Percentiles rank a stretch among this genome's conserved stretches.
Evolutionary conservation across 208 protist species (phyloP).

Genomic region (Leishmania amazonensis): DNA sequence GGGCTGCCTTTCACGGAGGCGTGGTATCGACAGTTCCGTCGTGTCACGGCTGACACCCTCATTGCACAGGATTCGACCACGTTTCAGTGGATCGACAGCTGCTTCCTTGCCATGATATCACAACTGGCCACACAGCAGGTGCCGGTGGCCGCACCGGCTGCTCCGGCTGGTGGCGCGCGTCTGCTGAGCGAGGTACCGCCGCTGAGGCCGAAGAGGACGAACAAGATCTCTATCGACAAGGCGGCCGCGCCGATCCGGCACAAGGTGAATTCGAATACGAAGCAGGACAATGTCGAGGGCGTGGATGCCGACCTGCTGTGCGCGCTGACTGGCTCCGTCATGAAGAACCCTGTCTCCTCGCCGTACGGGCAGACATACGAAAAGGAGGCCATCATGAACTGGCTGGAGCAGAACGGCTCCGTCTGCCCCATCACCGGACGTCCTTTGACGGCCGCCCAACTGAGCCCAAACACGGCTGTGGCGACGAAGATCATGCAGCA

Average conservation of each 20-base stretch:
- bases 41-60: constrained; percentile 66
- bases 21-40: constrained; percentile 83
- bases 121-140: constrained; percentile 40
- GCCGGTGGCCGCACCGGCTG: constrained; percentile 22
- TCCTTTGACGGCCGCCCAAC: constrained; percentile 56
- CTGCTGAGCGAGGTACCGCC: constrained; percentile 74
- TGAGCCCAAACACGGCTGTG: constrained; percentile 72
- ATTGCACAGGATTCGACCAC: constrained; percentile 66
- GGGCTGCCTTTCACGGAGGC: constrained; percentile 71
- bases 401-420: constrained; percentile 88
- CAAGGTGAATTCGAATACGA: constrained; percentile 38
- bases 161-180: constrained; percentile 11
- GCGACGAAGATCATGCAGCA: constrained; percentile 78
- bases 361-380: constrained; percentile 92
- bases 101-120: constrained; percentile 54
- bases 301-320: constrained; percentile 75
- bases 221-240: constrained; percentile 79
- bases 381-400: constrained; percentile 79
- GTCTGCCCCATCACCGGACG: constrained; percentile 92
- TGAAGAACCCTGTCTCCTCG: constrained; percentile 92
- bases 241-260: constrained; percentile 63
- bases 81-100: constrained; percentile 63
- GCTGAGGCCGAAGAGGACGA: constrained; percentile 45
- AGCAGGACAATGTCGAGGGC: constrained; percentile 56
- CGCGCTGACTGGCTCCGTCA: constrained; percentile 83